Base-by-base conservation (phyloP, 768 basidiomycete species). In the Mycena floridula region DNA sequence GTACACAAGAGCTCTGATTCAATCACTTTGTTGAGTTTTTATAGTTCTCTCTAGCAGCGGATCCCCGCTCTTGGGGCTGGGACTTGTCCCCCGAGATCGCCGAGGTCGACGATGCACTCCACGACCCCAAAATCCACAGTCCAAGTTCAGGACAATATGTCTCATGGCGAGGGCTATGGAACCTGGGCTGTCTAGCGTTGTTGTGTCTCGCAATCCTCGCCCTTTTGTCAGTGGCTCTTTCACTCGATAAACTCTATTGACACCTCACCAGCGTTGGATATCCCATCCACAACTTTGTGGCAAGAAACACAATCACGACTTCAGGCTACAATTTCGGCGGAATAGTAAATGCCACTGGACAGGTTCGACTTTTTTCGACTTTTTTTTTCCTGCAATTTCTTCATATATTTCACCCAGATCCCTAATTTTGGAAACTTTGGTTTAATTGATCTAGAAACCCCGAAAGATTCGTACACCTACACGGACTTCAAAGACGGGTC, bases 21-120 rank as follows among this genome's bases (percentile, higher is more conserved):
- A n/a, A n/a, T n/a, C n/a, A n/a, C n/a, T n/a, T n/a, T n/a, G n/a
- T n/a, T n/a, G n/a, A n/a, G n/a, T n/a, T n/a, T n/a, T n/a, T n/a
- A n/a, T 18, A 87, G 85, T 85, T 76, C 55, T 74, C 79, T 8
- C 65, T 88, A 15, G 67, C 79, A 3, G 70, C 80, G 11, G 85
- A 89, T 53, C 83, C 83, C 12, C 70, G 74, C 15, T 64, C 66
- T 20, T 87, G 85, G 85, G 81, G 82, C 18, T 73, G 74, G 18
- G 73, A 76, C 54, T 55, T 84, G 30, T 77, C 72, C 18, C 66
- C 70, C 4, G 73, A 78, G 56, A 50, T 69, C 32, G 64, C 73
- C 20, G 86, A 89, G 50, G 58, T 77, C 5, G 86, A 89, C 57
- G 87, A 89, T 58, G 76, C 76, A 37, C 65, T 89, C 16, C 86